Percentiles rank a stretch among this genome's conserved stretches.
Evolutionary conservation across 1,284 basidiomycete species (phyloP).

Genomic region (Leccinum olivaceoglutinosum): DNA sequence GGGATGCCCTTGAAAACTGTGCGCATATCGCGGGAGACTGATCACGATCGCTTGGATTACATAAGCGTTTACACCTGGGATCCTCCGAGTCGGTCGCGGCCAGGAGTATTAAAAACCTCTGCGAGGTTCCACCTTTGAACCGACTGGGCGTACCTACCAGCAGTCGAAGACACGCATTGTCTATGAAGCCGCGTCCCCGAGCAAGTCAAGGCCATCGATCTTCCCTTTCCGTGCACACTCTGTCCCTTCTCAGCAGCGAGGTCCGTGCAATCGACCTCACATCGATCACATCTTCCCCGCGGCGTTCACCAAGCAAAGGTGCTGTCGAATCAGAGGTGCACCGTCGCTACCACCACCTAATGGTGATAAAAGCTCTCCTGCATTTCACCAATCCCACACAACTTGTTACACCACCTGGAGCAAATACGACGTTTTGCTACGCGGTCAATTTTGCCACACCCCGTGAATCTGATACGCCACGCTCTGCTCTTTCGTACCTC

Average conservation of each 20-base stretch:
- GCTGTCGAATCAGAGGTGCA: slow-evolving; percentile 24
- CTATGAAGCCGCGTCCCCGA: slow-evolving; percentile 16
- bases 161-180: slow-evolving; percentile 15
- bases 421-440: slow-evolving; percentile 13
- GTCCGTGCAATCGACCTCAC: slow-evolving; percentile 18
- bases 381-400: slow-evolving; percentile 20
- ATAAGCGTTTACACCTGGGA: background rate
- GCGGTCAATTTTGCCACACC: slow-evolving; percentile 30
- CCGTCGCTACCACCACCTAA: slow-evolving; percentile 21
- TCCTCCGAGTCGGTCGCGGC: slow-evolving; percentile 1
- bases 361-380: slow-evolving; percentile 17
- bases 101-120: slow-evolving; percentile 14
- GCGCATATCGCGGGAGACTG: too few species aligned
- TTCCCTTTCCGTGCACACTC: slow-evolving; percentile 27
- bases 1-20: slow-evolving; percentile 33
- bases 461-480: background rate
- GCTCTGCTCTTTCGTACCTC: background rate
- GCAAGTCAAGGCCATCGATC: slow-evolving; percentile 9
- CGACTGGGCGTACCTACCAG: too few species aligned
- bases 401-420: slow-evolving; percentile 2
- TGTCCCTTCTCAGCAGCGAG: slow-evolving; percentile 20
- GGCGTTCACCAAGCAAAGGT: slow-evolving; percentile 21
- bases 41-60: background rate
- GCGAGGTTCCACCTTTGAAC: slow-evolving; percentile 10
- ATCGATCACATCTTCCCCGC: slow-evolving; percentile 23